Evolutionary conservation across 768 basidiomycete genomes (phyloP), one percentile per base, ranked within the genome.

Genomic region (Favolaschia claudopus): DNA sequence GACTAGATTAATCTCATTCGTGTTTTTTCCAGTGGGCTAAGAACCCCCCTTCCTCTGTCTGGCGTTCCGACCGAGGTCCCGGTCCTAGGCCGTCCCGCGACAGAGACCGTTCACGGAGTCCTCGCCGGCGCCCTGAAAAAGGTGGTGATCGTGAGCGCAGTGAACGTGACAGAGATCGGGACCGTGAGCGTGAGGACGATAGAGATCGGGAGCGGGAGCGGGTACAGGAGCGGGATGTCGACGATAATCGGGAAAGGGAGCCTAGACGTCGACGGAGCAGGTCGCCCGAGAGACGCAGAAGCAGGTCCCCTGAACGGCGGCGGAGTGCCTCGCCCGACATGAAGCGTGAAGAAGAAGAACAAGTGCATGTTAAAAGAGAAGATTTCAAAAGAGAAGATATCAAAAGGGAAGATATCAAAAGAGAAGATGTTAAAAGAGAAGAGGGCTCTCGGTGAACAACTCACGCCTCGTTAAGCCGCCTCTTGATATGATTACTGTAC

Each of bases 41-140:
- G 73, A 88, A 88, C 66, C 91, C 91, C 56, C 92, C 91, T 5
- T 91, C 89, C 37, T 82, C 89, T n/a, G 85, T 88, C 36, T 93
- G 91, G 91, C 88, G 91, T 60, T 87, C 85, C 63, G 76, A 68
- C 52, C 69, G 79, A 47, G 75, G 67, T 44, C 77, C 79, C n/a
- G n/a, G n/a, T 60, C 71, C 55, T 67, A 71, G 51, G 66, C 64
- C 66, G 53, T 54, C 48, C 72, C 67, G 72, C 53, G 72, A 69
- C 29, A 59, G 69, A 34, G 71, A 75, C 38, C 74, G 62, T 33
- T 59, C 57, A 32, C 62, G 62, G 45, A 59, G 57, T 28, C 62
- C 57, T 8, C 55, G 51, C 28, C 56, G 62, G 5, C 52, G 58
- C 28, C 29, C 56, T 19, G 43, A 46, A 25, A 39, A 76, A 33